phyloP scores from a whole-genome alignment of 306 rosid species.

The Ceratonia siliqua region DNA sequence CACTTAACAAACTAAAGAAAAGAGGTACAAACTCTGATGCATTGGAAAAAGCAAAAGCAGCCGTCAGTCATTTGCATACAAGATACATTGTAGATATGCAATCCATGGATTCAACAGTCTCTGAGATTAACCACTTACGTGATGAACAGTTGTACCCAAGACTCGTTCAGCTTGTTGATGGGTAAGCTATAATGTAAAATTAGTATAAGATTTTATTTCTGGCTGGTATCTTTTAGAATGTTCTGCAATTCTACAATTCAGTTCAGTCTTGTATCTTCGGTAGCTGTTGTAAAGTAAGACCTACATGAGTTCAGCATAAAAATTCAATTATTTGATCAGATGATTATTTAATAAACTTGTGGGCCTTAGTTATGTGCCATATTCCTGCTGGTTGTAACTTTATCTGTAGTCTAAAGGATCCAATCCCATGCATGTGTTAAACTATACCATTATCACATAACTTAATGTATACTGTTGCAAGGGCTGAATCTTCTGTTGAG shows the following conservation, averaged over 20 bases:
- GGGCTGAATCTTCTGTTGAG: background rate
- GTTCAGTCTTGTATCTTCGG: background rate
- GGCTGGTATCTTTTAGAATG: constrained; percentile 1
- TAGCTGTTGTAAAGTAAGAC: background rate
- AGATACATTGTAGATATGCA: constrained; percentile 80
- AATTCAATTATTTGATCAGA: too few species aligned
- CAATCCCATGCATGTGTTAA: background rate
- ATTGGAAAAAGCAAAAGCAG: constrained; percentile 68
- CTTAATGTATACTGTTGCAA: background rate
- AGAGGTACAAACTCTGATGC: constrained; percentile 52
- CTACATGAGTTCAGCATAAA: background rate
- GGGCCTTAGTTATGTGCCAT: background rate
- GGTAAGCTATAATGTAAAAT: constrained; percentile 58
- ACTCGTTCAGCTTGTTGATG: constrained; percentile 71
- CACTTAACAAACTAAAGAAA: constrained; percentile 58
- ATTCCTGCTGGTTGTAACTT: background rate
- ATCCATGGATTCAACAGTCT: constrained; percentile 73
- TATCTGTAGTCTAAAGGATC: background rate
- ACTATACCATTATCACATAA: background rate
- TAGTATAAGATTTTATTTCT: constrained; percentile 1
- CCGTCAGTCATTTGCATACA: constrained; percentile 72
- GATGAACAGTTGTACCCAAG: constrained; percentile 62
- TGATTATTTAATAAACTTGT: too few species aligned
- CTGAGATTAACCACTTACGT: constrained; percentile 64
- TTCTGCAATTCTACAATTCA: background rate